Base-by-base conservation (phyloP, 2,329 filamentous ascomycete genomes). In the Botryotinia convoluta region DNA sequence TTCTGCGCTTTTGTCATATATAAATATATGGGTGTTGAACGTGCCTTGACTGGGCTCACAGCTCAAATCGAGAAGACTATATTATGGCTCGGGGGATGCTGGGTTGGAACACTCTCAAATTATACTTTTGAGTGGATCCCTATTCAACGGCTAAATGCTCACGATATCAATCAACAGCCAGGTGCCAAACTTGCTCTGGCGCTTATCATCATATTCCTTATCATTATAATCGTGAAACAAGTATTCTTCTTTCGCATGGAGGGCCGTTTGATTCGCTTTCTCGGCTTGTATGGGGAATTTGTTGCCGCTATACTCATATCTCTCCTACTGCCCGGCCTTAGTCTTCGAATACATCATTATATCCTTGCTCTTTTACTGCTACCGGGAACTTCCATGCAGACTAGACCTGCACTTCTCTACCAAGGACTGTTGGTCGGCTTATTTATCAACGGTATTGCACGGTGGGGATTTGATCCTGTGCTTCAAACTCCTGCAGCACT, bases 91-190 rank as follows among this genome's bases (percentile, higher is more conserved):
- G 95, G 95, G 1, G 91, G 90, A 12, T 94, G 92, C 80, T 99
- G 97, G 92, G 89, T 98, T 57, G 96, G 95, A 26, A 91, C 93
- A 1, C 84, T 99, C 77, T 95, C 95, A 79, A 98, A 98, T 83
- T 97, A 98, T 83, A 98, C 96, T 0, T 93, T 99, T 79, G 92
- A 94, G 78, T 92, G 93, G 83, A 98, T 99, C 75, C 96, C 96
- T 0, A 96, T 99, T 77, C 90, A 94, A 82, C 91, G 96, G 3
- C 87, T 99, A n/a, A 98, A 93, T 14, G 90, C 91, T 0, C 94
- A 97, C 81, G 96, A 99, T 80, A 89, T 99, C 61, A 84, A 92
- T 65, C 91, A 94, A 77, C 94, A 99, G 80, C 95, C 96, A 0
- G 96, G 96, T 12, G 96, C 95, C 0, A 91, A 93, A 72, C 87